Evolutionary conservation across 805 yeast species (phyloP).

Genomic region (Cyberlindnera meyerae): DNA sequence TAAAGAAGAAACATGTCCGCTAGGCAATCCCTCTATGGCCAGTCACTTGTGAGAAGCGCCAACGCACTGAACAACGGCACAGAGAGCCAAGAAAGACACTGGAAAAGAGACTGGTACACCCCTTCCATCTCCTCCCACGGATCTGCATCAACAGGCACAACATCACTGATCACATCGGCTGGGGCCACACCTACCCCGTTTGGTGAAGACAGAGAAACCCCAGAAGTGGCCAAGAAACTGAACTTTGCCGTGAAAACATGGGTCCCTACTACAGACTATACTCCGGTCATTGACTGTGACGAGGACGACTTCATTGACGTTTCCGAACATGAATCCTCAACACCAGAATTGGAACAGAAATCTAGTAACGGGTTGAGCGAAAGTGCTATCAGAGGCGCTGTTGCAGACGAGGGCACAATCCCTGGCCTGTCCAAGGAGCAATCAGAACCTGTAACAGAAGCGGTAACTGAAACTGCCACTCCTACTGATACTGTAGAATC

Average conservation of each 20-base stretch:
- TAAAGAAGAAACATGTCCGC: constrained; percentile 16
- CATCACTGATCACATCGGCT: constrained; percentile 6
- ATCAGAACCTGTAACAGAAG: not conserved
- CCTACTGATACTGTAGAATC: no score
- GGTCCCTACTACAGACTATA: constrained; percentile 23
- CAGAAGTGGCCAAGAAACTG: constrained; percentile 14
- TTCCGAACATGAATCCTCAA: constrained; percentile 11
- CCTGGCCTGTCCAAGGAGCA: constrained; percentile 37
- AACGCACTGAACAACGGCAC: constrained; percentile 14
- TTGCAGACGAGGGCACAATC: constrained; percentile 40
- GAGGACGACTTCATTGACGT: constrained; percentile 43
- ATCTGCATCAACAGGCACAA: not conserved
- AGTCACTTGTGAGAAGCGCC: constrained; percentile 26
- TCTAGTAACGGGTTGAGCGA: constrained; percentile 36
- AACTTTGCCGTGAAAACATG: constrained; percentile 31
- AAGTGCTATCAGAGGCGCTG: constrained; percentile 52
- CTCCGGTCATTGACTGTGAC: constrained; percentile 30
- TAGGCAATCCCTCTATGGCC: constrained; percentile 24
- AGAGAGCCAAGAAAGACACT: constrained; percentile 22
- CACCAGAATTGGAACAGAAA: no score
- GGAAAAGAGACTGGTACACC: constrained; percentile 27
- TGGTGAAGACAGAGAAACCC: constrained; percentile 20
- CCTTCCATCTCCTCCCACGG: constrained; percentile 14
- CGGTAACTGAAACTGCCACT: not conserved
- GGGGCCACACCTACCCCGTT: constrained; percentile 24